Base-by-base conservation (phyloP, 179 eudicot species). In the Drosera spatulata region DNA sequence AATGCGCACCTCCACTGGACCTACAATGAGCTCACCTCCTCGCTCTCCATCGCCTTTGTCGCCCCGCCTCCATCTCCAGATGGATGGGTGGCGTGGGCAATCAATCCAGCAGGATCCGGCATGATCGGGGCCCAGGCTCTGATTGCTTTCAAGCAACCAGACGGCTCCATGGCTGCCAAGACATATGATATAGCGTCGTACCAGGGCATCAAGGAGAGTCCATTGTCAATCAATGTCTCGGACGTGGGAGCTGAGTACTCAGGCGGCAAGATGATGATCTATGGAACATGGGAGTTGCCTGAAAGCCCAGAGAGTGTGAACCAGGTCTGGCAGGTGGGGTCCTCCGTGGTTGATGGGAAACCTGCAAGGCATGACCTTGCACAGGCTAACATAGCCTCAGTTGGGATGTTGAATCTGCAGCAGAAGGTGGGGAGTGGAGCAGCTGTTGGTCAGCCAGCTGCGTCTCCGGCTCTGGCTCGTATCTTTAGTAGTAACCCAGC, bases 301-400 rank as follows among this genome's bases (percentile, higher is more conserved):
- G 10, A 2, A 55, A 69, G 60, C 2, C 15, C 45, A 57, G 13
- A 61, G 47, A 53, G 61, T 43, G 65, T 87, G 48, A 90, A 87
- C 65, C 75, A 73, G 56, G 79, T 90, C 1, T 90, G 97, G 95
- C 95, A 90, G 62, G 95, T 81, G 40, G 97, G 97, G 0, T 58
- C 75, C 2, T 39, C 79, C 4, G 83, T 70, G 0, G 22, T 48
- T 3, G 11, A 51, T 0, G 97, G 87, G 5, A n/a, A 47, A 9
- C 75, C 79, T 3, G 72, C 43, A 14, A 67, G 69, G 71, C 95
- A 90, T 54, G 83, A 61, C 2, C 71, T 81, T 51, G 15, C 11
- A n/a, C 48, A 70, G 8, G 77, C 58, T 0, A 90, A 82, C 62
- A 55, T 81, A 63, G 66, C 56, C 2, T 64, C 95, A 1, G 68